These are phyloP conservation scores for Trichomonas tenax DNA, from an alignment of 208 protist species.

Conservation along the genomic window DNA sequence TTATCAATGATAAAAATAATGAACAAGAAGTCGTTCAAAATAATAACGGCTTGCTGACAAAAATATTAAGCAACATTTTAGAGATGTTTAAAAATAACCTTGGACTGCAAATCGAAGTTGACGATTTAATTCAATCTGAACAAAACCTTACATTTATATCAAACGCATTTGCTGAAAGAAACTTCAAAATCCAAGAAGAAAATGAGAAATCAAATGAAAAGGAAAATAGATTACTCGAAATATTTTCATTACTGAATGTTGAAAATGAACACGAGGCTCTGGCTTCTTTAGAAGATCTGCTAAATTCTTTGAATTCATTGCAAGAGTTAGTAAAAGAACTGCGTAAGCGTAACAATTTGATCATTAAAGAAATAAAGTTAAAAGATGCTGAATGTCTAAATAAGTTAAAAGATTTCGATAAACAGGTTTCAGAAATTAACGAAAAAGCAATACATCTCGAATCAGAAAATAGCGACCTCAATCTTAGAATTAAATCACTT, in stretches of 20 bases:
- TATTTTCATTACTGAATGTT: background rate
- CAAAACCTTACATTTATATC: background rate
- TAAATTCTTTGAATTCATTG: background rate
- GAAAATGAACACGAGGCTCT: background rate
- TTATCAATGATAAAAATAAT: background rate
- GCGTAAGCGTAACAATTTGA: background rate
- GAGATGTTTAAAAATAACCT: too few species aligned
- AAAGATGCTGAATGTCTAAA: background rate
- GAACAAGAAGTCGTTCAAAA: background rate
- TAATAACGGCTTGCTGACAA: background rate
- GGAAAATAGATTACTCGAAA: background rate
- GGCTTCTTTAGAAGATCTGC: background rate
- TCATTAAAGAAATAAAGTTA: background rate
- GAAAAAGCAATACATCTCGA: background rate
- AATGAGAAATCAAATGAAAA: background rate
- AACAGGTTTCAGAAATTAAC: background rate
- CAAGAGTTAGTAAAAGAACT: background rate
- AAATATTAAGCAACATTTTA: too few species aligned
- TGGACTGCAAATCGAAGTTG: background rate
- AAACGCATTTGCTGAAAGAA: background rate
- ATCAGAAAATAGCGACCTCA: background rate
- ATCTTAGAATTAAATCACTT: background rate
- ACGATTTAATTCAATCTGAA: background rate
- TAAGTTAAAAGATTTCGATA: background rate
- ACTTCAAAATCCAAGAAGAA: background rate